Evolutionary conservation across 73 alveolate species (phyloP), one percentile per base, ranked within the genome.

Genomic region (Diophrys sp.): DNA sequence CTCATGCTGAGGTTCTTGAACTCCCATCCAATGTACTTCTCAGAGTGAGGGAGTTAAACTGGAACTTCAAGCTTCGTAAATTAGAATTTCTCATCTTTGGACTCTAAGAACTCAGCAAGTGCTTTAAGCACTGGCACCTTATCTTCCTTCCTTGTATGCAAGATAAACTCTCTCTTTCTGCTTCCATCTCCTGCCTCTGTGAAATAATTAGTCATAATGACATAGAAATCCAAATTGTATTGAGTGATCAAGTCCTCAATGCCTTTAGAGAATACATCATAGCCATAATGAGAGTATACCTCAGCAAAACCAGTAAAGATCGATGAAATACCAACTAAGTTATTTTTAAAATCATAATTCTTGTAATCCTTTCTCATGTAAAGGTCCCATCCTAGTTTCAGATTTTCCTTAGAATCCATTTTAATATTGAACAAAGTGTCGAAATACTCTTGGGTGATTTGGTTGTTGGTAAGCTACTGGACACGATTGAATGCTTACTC

Each of bases 321-420:
- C 2, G 75, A 68, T 1, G 75, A 68, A 25, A 68, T 68, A n/a
- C 75, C 75, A 25, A 55, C 29, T 2, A 68, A 2, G 55, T 18
- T 29, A 25, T 28, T 28, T 25, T 28, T 68, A 55, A 68, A 68
- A 29, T 68, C 75, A 28, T 2, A 77, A 72, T 77, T 77, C 70
- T 77, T 77, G 71, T 77, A 77, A 78, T 77, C 85, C 33, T 77
- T 77, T 33, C 85, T 77, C 71, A 70, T 70, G 31, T 54, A 23
- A 0, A 66, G 54, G 54, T 57, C 25, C 78, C 56, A 54, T 66
- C 85, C 85, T 14, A 77, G 31, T 29, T 57, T 67, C n/a, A 66
- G n/a, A 66, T 77, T 77, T 28, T 2, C 23, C 56, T 77, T 31
- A 11, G 2, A 23, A 26, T 77, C 85, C 1, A 70, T 54, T 67